A percentile compares a stretch with the other conserved stretches of the same genome.
phyloP scores from a whole-genome alignment of 331 rosid species.

The Stylosanthes scabra region DNA sequence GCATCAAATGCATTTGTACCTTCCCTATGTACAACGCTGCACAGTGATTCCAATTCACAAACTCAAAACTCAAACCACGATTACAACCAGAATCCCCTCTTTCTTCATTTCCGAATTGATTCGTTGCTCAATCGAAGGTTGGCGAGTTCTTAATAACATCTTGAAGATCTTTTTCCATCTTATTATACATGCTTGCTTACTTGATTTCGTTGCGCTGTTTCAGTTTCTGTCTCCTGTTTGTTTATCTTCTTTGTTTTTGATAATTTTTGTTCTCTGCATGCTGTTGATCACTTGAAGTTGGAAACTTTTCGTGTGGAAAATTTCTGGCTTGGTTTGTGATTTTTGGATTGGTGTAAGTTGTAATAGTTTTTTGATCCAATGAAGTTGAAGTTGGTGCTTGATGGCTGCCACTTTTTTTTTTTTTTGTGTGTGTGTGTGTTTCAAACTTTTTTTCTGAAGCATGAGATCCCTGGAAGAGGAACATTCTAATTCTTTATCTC shows the following conservation, averaged over 20 bases:
- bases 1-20: slow-evolving; percentile 47
- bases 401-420: slow-evolving; percentile 31
- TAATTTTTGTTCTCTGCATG: slow-evolving; percentile 28
- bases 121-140: slow-evolving; percentile 43
- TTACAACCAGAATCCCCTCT: neutral
- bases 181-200: neutral
- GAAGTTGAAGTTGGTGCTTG: slow-evolving; percentile 8
- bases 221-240: neutral
- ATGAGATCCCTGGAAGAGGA: slow-evolving; percentile 24
- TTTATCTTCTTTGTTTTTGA: neutral
- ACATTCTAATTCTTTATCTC: slow-evolving; percentile 7
- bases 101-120: slow-evolving; percentile 37
- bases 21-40: slow-evolving; percentile 34
- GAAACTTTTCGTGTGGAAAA: slow-evolving; percentile 20
- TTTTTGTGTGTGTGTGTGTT: too few relatives aligned
- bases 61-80: slow-evolving; percentile 16
- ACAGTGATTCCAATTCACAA: slow-evolving; percentile 22
- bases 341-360: neutral
- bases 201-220: slow-evolving; percentile 15
- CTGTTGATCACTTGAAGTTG: slow-evolving; percentile 34
- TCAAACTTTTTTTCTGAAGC: neutral
- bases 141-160: slow-evolving; percentile 35
- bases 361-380: slow-evolving; percentile 29
- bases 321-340: slow-evolving; percentile 21
- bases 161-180: slow-evolving; percentile 15